Percentiles rank a stretch among this genome's conserved stretches.
Conservation (phyloP, 2,329 filamentous ascomycete genomes). For the Coniochaeta sp. region DNA sequence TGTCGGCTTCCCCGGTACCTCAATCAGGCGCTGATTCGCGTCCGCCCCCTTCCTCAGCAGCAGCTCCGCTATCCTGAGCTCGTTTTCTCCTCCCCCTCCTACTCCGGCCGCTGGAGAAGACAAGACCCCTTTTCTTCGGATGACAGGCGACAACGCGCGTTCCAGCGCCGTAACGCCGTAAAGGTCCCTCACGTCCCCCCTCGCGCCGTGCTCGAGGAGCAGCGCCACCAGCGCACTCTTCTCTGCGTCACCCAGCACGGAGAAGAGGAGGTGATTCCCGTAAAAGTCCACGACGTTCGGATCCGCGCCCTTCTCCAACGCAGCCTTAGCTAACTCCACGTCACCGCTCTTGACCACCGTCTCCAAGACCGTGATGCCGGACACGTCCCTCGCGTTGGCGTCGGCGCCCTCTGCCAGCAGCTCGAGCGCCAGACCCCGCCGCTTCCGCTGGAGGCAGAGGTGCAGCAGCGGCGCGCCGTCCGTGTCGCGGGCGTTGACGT, state of each 20-base stretch:
- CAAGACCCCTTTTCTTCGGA: background rate
- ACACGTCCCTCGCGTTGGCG: background rate
- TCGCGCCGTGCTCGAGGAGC: background rate
- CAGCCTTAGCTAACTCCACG: background rate
- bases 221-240: background rate
- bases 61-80: background rate
- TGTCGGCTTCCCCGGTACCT: background rate
- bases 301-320: background rate
- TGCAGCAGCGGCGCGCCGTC: conserved; percentile 5
- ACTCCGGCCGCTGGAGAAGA: background rate
- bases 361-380: conserved; percentile 1
- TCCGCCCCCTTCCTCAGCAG: background rate
- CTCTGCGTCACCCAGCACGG: background rate
- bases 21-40: background rate
- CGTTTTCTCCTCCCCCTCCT: no score
- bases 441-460: conserved; percentile 2
- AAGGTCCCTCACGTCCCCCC: background rate
- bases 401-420: conserved; percentile 5
- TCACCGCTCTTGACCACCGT: conserved; percentile 1
- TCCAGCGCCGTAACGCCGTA: background rate
- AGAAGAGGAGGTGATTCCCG: background rate
- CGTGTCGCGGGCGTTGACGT: background rate
- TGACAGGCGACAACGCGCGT: background rate
- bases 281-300: background rate
- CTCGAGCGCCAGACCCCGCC: background rate